Base-by-base conservation (phyloP, 768 basidiomycete genomes). In the Boletus insuetus region DNA sequence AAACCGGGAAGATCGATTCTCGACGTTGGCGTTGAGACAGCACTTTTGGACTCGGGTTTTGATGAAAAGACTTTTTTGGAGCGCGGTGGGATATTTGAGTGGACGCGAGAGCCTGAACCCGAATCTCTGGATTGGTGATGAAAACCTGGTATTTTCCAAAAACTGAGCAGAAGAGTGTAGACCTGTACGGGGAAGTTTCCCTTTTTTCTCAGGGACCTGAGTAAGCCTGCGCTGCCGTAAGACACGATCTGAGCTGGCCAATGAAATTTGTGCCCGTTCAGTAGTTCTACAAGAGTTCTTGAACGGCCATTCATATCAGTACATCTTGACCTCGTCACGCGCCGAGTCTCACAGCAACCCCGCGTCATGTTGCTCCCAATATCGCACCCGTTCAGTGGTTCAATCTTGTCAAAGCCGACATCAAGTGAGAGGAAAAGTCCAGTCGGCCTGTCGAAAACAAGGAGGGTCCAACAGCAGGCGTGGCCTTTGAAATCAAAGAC, bases 391-490 rank as follows among this genome's bases (percentile, higher is more conserved):
- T 39, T 19, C 39, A 39, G n/a, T 39, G 39, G n/a, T 6, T 39
- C 8, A 9, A 10, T n/a, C 5, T 39, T 9, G 3, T 19, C 14
- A n/a, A n/a, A 29, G n/a, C 10, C 39, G 39, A 39, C 39, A n/a
- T 39, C 6, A 39, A 19, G n/a, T 39, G 17, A 39, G n/a, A 39
- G 16, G 2, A 2, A 9, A 19, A 1, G 14, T n/a, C 17, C n/a
- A 19, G 16, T 5, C 1, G 10, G n/a, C n/a, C 20, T 12, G 7
- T 22, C 42, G n/a, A 40, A 49, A 58, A 62, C 63, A 51, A 55
- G 49, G 47, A 8, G 38, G 35, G 63, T 65, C 64, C 64, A 66
- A 43, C 64, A 46, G 53, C 45, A 63, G 20, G 57, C 10, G 20
- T 55, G n/a, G 24, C 34, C 58, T 7, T 41, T 55, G 53, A 6